Base-by-base conservation (phyloP, 2,329 filamentous ascomycete species). In the Colletotrichum chrysophilum region DNA sequence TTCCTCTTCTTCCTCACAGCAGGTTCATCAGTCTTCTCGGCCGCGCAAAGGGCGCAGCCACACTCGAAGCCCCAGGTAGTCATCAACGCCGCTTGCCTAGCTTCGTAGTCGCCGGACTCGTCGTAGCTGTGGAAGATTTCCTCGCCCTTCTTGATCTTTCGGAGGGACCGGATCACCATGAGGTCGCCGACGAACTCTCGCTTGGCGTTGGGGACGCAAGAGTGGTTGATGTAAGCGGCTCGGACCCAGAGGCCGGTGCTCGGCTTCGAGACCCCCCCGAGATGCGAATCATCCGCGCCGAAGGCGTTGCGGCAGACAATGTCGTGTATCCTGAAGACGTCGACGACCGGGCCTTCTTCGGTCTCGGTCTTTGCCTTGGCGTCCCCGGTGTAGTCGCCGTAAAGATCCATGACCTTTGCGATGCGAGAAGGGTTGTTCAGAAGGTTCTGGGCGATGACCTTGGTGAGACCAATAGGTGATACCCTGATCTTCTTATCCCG, bases 141-240 rank as follows among this genome's bases (percentile, higher is more conserved):
- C n/a, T 85, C 83, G 7, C 83, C 83, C 5, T 71, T 65, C 2
- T 61, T 28, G 48, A 86, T 85, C n/a, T 70, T 48, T 5, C 80
- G 79, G 1, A 74, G 80, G 3, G 86, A 84, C 7, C 84, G 85
- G 10, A 88, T 70, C 5, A 87, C 77, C 68, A 86, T 81, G 5
- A 86, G 70, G 73, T 86, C 86, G 26, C 86, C 86, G 7, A 86
- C 78, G 62, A 83, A 86, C 3, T 83, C 80, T 32, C 83, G 84
- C 58, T 79, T 80, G 0, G 79, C 74, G 72, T 86, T 88, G 36
- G 82, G 68, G 2, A 82, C 65, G 71, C 86, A 88, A 0, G 84
- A 85, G 74, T 88, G 86, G 62, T 88, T 88, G 73, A 86, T 83
- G 72, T 85, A 86, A 0, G 86, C 83, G 5, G 85, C 82, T 6